These are phyloP conservation scores for Cinchona pubescens DNA, from an alignment of 257 asterid species.

Conservation along the genomic window DNA sequence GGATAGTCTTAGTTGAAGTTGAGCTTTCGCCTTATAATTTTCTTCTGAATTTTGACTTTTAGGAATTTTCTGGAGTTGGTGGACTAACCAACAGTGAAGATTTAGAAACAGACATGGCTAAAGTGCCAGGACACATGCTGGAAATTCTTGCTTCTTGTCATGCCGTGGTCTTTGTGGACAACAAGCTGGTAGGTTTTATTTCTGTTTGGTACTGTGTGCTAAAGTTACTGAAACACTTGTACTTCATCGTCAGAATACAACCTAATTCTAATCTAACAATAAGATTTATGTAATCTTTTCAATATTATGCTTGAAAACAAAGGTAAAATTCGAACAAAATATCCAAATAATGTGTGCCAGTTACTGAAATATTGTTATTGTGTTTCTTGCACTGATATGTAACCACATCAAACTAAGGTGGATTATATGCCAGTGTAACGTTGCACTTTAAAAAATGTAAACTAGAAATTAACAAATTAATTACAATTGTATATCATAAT, in stretches of 20 bases:
- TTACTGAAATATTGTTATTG: neutral
- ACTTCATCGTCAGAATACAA: neutral
- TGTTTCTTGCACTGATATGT: neutral
- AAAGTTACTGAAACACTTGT: neutral
- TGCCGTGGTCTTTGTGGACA: constrained; percentile 96
- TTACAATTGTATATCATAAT: too few species aligned
- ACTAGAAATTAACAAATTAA: too few species aligned
- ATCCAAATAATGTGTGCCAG: too few species aligned
- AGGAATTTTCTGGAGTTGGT: constrained; percentile 98
- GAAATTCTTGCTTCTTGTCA: constrained; percentile 98
- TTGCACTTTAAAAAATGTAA: neutral
- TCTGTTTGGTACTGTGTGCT: neutral
- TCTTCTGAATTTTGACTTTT: constrained; percentile 25
- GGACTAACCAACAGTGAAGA: constrained; percentile 79
- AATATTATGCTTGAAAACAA: neutral
- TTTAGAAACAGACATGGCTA: constrained; percentile 59
- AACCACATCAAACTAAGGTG: neutral
- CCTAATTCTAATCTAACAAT: neutral
- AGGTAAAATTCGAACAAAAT: too few species aligned
- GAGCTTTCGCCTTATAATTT: constrained; percentile 12
- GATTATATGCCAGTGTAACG: neutral
- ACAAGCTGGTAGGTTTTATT: constrained; percentile 72
- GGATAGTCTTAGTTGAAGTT: neutral
- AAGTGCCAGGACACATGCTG: constrained; percentile 65
- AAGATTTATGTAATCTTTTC: neutral